Conservation (phyloP, 225 moss, liverwort and hornwort genomes). For the Pseudoscleropodium purum region DNA sequence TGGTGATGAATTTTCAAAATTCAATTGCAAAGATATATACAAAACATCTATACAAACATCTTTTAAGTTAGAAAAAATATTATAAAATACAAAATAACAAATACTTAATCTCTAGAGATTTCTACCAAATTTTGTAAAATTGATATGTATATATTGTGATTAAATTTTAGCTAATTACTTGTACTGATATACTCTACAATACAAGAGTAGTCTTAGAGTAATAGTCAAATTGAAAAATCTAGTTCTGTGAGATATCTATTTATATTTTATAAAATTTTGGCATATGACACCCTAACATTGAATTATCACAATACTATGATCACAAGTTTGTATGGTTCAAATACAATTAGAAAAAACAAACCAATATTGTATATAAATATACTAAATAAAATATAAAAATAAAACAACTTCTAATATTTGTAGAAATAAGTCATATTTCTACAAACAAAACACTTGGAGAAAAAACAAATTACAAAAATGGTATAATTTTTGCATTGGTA, state of each 20-base stretch:
- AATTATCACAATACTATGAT: no score
- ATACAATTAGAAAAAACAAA: neutral
- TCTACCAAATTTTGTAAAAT: no score
- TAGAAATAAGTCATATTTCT: neutral
- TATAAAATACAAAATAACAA: neutral
- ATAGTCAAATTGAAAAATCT: no score
- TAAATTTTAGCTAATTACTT: no score
- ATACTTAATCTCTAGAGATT: neutral
- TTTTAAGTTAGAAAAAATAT: neutral
- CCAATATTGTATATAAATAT: neutral
- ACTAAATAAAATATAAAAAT: neutral
- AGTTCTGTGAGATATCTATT: no score
- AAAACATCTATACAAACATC: no score
- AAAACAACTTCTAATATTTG: neutral
- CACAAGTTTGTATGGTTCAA: neutral
- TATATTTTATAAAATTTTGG: no score
- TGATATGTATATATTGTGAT: no score
- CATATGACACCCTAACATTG: no score
- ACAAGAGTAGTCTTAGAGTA: no score
- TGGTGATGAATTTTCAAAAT: neutral
- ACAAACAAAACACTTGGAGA: neutral
- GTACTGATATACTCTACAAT: no score
- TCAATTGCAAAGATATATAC: no score
- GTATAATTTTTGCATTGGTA: neutral
- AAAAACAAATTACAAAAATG: neutral